Base-by-base conservation (phyloP, 371 early-diverging fungal species). In the Syncephalastrum sp. region DNA sequence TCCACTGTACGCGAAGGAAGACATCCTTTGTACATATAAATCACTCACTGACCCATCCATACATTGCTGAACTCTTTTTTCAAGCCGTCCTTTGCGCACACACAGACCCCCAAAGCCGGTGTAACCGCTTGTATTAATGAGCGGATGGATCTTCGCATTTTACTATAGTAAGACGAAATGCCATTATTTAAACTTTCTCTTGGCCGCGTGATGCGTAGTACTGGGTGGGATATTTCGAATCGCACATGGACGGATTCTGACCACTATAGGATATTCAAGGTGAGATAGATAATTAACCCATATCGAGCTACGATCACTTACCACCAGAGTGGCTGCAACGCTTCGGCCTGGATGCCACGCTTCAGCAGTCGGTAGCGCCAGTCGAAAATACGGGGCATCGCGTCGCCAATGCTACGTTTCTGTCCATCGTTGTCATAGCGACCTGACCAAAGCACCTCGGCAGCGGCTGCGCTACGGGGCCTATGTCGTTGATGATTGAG, bases 271-370 rank as follows among this genome's bases (percentile, higher is more conserved):
- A 16, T 13, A 19, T 49, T 8, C 49, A 54, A 29, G 3, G 19
- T 38, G 33, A 15, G 23, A 21, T 41, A 7, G 1, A 57, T 23
- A 45, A 44, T 48, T 14, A 50, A 47, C 38, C 12, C 14, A 42
- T 15, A 48, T 27, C 13, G 44, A 50, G 21, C 29, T 48, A 54
- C 41, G 42, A 13, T 14, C 24, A 50, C 73, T 63, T 70, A 76
- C 76, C 92, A 92, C 90, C 91, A 92, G 51, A 89, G 73, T 5
- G 92, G 92, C 53, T 88, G 90, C 42, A 90, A 53, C 19, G 89
- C 87, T 53, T 85, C 87, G 17, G 91, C 85, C 19, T 54, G 51
- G 53, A 88, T 82, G 14, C 91, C 91, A 57, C 90, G 81, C 38
- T 66, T 61, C 5, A 90, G 71, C 59, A 92, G 61, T 52, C 90